Percentiles rank a stretch among this genome's conserved stretches.
Conservation (phyloP, 805 yeast species). For the Kuraishia ogatae region DNA sequence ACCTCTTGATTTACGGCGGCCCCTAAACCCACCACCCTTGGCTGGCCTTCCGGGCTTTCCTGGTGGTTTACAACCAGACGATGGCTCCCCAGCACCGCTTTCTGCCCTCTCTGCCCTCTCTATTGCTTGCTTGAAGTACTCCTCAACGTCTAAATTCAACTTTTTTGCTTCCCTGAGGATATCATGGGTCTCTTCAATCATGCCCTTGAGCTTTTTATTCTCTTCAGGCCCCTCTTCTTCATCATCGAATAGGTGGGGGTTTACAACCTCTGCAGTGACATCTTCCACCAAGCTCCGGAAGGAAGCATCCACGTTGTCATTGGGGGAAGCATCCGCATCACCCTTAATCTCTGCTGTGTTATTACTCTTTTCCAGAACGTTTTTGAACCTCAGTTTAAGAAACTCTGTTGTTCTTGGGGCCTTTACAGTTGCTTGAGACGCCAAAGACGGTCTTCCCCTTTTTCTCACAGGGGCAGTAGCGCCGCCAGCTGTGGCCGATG, state of each 20-base stretch:
- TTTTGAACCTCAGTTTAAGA: slow-evolving; percentile 6
- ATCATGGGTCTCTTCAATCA: slow-evolving; percentile 2
- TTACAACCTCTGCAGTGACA: slow-evolving; percentile 21
- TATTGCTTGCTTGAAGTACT: slow-evolving; percentile 5
- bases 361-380: slow-evolving; percentile 1
- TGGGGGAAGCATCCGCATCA: neutral
- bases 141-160: slow-evolving; percentile 7
- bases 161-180: slow-evolving; percentile 7
- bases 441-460: neutral
- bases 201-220: slow-evolving; percentile 2
- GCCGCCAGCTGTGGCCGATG: no score
- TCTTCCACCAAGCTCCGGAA: slow-evolving; percentile 21
- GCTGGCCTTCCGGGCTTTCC: neutral
- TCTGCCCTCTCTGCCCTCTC: slow-evolving; percentile 5
- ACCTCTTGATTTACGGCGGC: slow-evolving; percentile 20
- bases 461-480: neutral
- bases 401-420: slow-evolving; percentile 10
- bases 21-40: neutral
- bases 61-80: neutral
- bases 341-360: slow-evolving; percentile 5
- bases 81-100: neutral
- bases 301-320: neutral
- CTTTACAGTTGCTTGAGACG: slow-evolving; percentile 1
- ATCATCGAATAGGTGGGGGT: slow-evolving; percentile 30
- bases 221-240: slow-evolving; percentile 16